Base-by-base conservation (phyloP, 331 rosid genomes). In the Malus hybrid region DNA sequence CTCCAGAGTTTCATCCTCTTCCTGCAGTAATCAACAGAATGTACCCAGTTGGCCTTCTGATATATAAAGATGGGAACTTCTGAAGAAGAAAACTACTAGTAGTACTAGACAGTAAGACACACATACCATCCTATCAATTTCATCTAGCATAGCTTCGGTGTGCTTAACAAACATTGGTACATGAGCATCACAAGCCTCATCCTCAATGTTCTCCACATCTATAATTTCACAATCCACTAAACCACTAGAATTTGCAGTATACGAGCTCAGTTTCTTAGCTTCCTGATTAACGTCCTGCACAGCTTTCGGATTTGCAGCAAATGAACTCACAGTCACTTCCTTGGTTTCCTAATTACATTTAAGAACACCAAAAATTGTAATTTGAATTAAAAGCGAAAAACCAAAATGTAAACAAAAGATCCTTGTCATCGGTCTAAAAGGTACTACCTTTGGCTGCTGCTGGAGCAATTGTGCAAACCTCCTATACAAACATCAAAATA, bases 61-160 rank as follows among this genome's bases (percentile, higher is more conserved):
- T 32, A 6, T 3, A 16, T 52, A 24, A 50, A 60, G 48, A 32
- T 7, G 24, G 1, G 13, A 20, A 8, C 22, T 29, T 12, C 4
- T 39, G 13, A 67, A 16, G 3, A 16, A 6, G 5, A 28, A 60
- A 70, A 14, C 6, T 16, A 7, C 19, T 10, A 31, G 14, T 44
- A 19, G 36, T 50, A 46, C 31, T 29, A 59, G 48, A 65, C 27
- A 18, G 69, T 18, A 4, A 65, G 69, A 50, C 50, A 39, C 29
- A 42, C 80, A 65, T 79, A 92, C 97, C 84, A 87, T 85, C 76
- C 84, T 74, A 79, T 92, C 92, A 81, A 84, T 83, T 77, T 88
- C 94, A 16, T 93, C 94, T 22, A 90, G 72, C 85, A 90, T 87
- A 27, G 94, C 93, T 83, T 89, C 88, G 1, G 98, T 89, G 74